phyloP scores from a whole-genome alignment of 208 protist genomes.

The Porcisia hertigi region DNA sequence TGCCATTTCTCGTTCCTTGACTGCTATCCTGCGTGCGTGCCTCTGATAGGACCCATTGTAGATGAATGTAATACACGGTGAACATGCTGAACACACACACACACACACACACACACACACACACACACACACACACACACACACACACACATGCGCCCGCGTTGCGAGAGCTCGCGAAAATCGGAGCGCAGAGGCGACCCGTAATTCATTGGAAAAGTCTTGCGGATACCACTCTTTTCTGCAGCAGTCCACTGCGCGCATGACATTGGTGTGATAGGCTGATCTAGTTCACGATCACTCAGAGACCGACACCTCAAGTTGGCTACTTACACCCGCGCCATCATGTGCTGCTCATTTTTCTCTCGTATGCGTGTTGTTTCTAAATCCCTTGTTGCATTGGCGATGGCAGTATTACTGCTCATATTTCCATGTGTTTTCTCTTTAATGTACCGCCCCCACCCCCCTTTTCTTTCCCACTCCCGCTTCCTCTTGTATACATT shows the following conservation, averaged over 20 bases:
- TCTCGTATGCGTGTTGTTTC: background rate
- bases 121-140: background rate
- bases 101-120: background rate
- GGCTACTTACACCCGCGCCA: background rate
- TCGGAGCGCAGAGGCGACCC: background rate
- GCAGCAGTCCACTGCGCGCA: background rate
- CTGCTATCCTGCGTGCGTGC: background rate
- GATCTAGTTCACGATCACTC: background rate
- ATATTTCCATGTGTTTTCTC: background rate
- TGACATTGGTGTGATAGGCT: background rate
- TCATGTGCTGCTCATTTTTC: background rate
- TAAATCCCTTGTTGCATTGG: background rate
- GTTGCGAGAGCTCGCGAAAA: background rate
- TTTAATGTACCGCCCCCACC: no score
- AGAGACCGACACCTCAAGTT: background rate
- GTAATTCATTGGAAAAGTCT: background rate
- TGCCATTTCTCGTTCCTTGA: slow-evolving; percentile 13
- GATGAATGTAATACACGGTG: background rate
- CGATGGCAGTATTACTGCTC: background rate
- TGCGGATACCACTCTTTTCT: background rate
- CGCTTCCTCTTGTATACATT: background rate
- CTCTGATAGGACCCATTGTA: background rate
- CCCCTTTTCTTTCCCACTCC: background rate
- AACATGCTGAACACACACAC: background rate
- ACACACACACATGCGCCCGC: no score